Base-by-base conservation (phyloP, 768 basidiomycete species). In the Tricholoma flavovirens region DNA sequence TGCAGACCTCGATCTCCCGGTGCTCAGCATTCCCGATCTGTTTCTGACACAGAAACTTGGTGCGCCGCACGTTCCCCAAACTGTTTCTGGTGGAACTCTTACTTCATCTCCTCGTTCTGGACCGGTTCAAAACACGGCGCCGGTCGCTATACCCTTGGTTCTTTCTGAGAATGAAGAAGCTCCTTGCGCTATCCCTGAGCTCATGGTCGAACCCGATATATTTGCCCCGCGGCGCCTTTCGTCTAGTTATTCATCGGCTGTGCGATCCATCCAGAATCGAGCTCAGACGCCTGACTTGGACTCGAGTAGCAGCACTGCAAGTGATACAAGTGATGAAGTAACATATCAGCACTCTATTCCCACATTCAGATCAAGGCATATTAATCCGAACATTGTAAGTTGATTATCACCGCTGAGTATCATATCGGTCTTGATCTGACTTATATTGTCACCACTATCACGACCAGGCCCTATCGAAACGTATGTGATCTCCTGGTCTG, bases 31-130 rank as follows among this genome's bases (percentile, higher is more conserved):
- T 53, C 77, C 83, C 22, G 75, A 82, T 54, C 75, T 88, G 40
- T 88, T 88, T 65, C 75, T 87, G 60, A 36, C 76, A 19, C 72
- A 81, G 54, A 87, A 85, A 71, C 73, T 84, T 15, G 70, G 64
- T 60, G 57, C 24, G 62, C 67, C 29, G 64, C 71, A 45, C 21
- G 14, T 57, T 7, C 56, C 54, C n/a, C n/a, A n/a, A 48, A 21
- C 38, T 51, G 33, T 29, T 11, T 21, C 46, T 17, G 36, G 1
- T 36, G 45, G 21, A 26, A 51, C 46, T 19, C 26, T 38, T 12
- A 43, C 52, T 21, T 35, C 54, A 21, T 54, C 59, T 46, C 49
- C 55, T 21, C 57, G 51, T 24, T 30, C 46, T 14, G 54, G 53
- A 26, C 48, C 59, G 33, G 11, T 49, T 22, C 56, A 58, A 22